Evolutionary conservation across 495 filamentous ascomycete genomes (phyloP).

Genomic region (Halenospora varia): DNA sequence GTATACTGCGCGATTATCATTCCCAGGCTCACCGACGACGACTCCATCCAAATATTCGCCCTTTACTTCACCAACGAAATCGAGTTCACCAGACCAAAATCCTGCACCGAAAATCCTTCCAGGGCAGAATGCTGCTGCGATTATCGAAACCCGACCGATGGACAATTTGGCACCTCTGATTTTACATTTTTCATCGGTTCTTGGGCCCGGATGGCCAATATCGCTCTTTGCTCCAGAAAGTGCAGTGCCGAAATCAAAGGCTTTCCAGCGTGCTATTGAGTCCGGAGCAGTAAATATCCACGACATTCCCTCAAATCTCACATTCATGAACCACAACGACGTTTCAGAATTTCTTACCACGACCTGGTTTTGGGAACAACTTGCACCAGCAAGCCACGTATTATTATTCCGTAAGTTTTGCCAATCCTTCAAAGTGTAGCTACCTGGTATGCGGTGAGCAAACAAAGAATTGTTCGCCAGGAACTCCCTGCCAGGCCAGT

Average conservation of each 20-base stretch:
- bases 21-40: neutral
- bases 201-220: conserved; percentile 24
- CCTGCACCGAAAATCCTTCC: neutral
- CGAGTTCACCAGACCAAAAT: neutral
- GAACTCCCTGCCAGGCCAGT: too few species aligned
- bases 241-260: neutral
- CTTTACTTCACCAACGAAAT: too few species aligned
- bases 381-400: conserved; percentile 9
- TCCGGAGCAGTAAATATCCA: neutral
- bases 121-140: conserved; percentile 14
- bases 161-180: conserved; percentile 21
- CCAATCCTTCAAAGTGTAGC: too few species aligned
- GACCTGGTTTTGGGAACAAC: conserved; percentile 15
- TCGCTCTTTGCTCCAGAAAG: conserved; percentile 12
- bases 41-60: too few species aligned
- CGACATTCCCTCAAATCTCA: neutral
- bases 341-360: conserved; percentile 5
- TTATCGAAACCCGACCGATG: conserved; percentile 18
- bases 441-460: too few species aligned
- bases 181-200: conserved; percentile 26
- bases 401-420: conserved; percentile 8
- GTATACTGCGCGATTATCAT: neutral
- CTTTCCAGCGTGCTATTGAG: neutral
- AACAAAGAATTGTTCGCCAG: too few species aligned
- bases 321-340: neutral